These are phyloP conservation scores for Casuarina cunninghamiana DNA, from an alignment of 306 rosid species.

Conservation along the genomic window DNA sequence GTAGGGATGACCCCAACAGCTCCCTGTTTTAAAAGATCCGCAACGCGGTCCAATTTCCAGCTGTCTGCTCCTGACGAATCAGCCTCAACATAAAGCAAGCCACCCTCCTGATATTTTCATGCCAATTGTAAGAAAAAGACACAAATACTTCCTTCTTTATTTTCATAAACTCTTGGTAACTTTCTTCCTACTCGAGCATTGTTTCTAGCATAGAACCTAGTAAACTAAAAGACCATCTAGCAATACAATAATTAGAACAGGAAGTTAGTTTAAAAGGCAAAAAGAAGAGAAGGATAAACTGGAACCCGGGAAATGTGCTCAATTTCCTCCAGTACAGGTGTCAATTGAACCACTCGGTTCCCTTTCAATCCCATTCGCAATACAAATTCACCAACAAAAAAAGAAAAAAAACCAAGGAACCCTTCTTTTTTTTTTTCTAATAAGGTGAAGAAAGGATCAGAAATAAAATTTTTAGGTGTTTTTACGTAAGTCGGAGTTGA, in stretches of 20 bases:
- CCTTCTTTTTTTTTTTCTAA: no score
- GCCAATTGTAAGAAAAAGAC: background rate
- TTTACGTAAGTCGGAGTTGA: no score
- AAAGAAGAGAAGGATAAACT: no score
- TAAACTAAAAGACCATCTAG: background rate
- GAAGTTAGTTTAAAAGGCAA: background rate
- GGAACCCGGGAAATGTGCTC: no score
- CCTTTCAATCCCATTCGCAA: background rate
- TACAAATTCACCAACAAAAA: background rate
- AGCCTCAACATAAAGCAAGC: conserved; percentile 67
- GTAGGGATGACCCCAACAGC: conserved; percentile 97
- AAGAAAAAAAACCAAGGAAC: no score
- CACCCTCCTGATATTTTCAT: conserved; percentile 56
- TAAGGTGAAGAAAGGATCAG: no score
- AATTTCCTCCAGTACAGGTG: background rate
- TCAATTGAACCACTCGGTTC: background rate
- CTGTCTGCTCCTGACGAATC: conserved; percentile 68
- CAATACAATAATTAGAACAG: background rate
- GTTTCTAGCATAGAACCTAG: background rate
- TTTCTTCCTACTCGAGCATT: background rate
- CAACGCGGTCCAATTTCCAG: conserved; percentile 81
- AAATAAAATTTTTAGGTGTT: no score
- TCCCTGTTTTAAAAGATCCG: conserved; percentile 67
- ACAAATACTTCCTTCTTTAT: background rate
- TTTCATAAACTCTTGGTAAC: background rate